A percentile compares a stretch with the other conserved stretches of the same genome.
These are phyloP conservation scores for Secale cereale DNA, from an alignment of 176 grass and related monocot species.

Conservation along the genomic window DNA sequence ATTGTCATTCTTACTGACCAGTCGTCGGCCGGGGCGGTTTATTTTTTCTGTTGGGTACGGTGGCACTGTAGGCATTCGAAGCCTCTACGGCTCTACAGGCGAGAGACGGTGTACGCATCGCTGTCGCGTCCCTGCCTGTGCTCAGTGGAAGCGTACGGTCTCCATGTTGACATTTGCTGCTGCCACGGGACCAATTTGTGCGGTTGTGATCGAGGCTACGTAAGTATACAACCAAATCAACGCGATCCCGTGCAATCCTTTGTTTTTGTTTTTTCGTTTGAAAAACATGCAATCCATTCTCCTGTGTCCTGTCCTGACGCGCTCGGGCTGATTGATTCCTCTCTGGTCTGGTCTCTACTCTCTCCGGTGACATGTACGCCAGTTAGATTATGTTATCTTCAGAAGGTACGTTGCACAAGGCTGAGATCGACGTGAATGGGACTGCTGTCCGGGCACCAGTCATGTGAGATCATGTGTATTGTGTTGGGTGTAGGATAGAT, in stretches of 20 bases:
- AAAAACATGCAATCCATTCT: not conserved
- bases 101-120: not conserved
- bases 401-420: not conserved
- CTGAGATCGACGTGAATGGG: not conserved
- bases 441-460: not conserved
- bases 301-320: not conserved
- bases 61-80: not conserved
- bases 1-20: too few relatives aligned
- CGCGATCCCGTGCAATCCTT: not conserved
- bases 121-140: not conserved
- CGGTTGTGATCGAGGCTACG: not conserved
- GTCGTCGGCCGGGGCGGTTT: too few relatives aligned
- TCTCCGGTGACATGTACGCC: not conserved
- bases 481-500: too few relatives aligned
- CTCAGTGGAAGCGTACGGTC: not conserved
- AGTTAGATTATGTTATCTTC: slow-evolving; percentile 39
- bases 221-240: not conserved
- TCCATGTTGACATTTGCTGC: not conserved
- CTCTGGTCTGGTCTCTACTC: not conserved
- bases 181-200: not conserved
- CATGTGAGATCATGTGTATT: not conserved
- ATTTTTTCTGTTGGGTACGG: not conserved
- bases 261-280: not conserved
- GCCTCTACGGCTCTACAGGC: not conserved
- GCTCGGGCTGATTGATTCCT: not conserved